phyloP scores from a whole-genome alignment of 2,329 filamentous ascomycete species.

The Neonectria hederae region DNA sequence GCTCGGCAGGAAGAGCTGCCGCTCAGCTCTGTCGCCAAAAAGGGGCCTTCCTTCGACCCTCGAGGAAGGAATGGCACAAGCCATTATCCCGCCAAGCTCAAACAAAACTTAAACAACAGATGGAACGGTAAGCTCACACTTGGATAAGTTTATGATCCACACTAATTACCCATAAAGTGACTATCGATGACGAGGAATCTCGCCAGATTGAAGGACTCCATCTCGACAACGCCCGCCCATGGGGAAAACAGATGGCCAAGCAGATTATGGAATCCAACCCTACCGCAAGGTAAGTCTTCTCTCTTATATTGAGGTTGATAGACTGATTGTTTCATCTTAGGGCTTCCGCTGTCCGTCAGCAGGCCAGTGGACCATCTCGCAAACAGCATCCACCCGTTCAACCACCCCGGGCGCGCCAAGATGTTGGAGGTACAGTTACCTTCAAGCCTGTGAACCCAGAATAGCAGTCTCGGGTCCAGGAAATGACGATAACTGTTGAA shows the following conservation, averaged over 20 bases:
- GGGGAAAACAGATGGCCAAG: constrained; percentile 25
- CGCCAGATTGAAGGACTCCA: constrained; percentile 35
- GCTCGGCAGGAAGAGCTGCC: constrained; percentile 39
- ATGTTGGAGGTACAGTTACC: neutral
- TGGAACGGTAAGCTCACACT: constrained; percentile 25
- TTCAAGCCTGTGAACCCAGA: constrained; percentile 27
- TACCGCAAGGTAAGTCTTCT: neutral
- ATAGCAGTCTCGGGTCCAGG: constrained; percentile 26
- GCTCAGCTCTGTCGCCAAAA: constrained; percentile 20
- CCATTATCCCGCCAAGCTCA: constrained; percentile 4
- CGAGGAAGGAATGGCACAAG: constrained; percentile 18
- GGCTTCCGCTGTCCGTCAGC: neutral
- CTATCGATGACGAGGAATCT: constrained; percentile 36
- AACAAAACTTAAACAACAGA: constrained; percentile 6
- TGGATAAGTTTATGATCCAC: neutral
- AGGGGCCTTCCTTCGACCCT: constrained; percentile 27
- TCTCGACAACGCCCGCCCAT: constrained; percentile 32
- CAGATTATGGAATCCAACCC: neutral
- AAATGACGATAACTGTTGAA: neutral
- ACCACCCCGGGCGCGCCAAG: neutral
- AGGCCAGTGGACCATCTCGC: neutral
- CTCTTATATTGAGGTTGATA: neutral
- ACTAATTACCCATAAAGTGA: constrained; percentile 3
- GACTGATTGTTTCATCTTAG: neutral
- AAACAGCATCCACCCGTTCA: neutral